Conservation (phyloP, 495 filamentous ascomycete species). For the Daldinia grandis region DNA sequence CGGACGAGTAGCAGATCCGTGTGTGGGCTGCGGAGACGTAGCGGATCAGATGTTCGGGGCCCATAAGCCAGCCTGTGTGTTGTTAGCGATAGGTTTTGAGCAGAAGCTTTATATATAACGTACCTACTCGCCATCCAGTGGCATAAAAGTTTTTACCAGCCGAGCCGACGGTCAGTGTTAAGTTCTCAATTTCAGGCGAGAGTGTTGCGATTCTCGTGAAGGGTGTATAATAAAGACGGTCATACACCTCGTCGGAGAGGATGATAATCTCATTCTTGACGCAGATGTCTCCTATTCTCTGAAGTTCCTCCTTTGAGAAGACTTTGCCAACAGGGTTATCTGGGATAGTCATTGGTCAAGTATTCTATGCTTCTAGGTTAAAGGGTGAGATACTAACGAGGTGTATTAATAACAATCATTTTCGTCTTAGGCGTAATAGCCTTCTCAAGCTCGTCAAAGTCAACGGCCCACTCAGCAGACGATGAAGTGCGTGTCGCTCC, state of each 20-base stretch:
- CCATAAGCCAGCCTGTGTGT: slow-evolving; percentile 78
- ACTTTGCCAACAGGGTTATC: slow-evolving; percentile 99
- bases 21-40: slow-evolving; percentile 94
- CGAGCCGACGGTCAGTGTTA: slow-evolving; percentile 92
- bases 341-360: slow-evolving; percentile 33
- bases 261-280: slow-evolving; percentile 95
- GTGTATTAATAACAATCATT: slow-evolving; percentile 90
- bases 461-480: slow-evolving; percentile 86
- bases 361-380: neutral
- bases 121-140: slow-evolving; percentile 93
- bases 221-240: slow-evolving; percentile 91
- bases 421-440: slow-evolving; percentile 87
- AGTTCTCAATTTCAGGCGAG: slow-evolving; percentile 82
- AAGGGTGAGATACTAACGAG: slow-evolving; percentile 46
- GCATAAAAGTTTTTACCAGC: slow-evolving; percentile 98
- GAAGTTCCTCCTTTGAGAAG: slow-evolving; percentile 83
- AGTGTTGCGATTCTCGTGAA: slow-evolving; percentile 92
- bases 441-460: slow-evolving; percentile 82
- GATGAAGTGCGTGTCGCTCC: slow-evolving; percentile 81
- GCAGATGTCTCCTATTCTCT: slow-evolving; percentile 86
- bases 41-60: slow-evolving; percentile 86
- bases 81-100: neutral
- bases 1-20: slow-evolving; percentile 92
- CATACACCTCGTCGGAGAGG: slow-evolving; percentile 95
- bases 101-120: neutral